phyloP scores from a whole-genome alignment of 192 early-diverging fungal species.

The Coemansia sp. region DNA sequence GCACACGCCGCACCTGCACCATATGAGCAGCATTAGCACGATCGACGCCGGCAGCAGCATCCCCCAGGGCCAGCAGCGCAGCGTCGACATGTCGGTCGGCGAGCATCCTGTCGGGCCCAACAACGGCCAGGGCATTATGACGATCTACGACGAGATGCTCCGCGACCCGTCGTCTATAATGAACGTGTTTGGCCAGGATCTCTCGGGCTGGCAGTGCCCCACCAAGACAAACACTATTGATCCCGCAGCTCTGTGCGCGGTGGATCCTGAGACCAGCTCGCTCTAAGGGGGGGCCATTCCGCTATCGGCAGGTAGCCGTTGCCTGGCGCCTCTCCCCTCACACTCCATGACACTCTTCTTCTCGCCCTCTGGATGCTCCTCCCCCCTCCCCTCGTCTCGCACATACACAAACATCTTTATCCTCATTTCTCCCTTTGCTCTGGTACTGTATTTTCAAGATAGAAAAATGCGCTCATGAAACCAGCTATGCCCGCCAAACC shows the following conservation, averaged over 20 bases:
- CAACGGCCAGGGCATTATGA: slow-evolving; percentile 24
- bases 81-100: slow-evolving; percentile 10
- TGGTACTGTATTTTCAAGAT: too few relatives aligned
- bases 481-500: too few relatives aligned
- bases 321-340: not conserved
- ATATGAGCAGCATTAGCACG: slow-evolving; percentile 25
- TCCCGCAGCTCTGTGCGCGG: slow-evolving; percentile 48
- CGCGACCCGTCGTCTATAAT: slow-evolving; percentile 47
- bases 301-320: not conserved
- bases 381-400: not conserved
- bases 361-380: not conserved
- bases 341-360: not conserved
- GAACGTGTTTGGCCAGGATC: slow-evolving; percentile 45
- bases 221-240: slow-evolving; percentile 50
- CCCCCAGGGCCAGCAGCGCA: slow-evolving; percentile 14
- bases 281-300: slow-evolving; percentile 6
- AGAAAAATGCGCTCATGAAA: too few relatives aligned
- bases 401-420: slow-evolving; percentile 4
- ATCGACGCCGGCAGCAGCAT: slow-evolving; percentile 11
- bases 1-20: slow-evolving; percentile 25
- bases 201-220: slow-evolving; percentile 47
- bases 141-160: slow-evolving; percentile 46
- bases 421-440: slow-evolving; percentile 17
- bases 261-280: slow-evolving; percentile 42
- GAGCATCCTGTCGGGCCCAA: slow-evolving; percentile 4